Conservation (phyloP, 2,329 filamentous ascomycete species). For the Penicillium capsulatum region DNA sequence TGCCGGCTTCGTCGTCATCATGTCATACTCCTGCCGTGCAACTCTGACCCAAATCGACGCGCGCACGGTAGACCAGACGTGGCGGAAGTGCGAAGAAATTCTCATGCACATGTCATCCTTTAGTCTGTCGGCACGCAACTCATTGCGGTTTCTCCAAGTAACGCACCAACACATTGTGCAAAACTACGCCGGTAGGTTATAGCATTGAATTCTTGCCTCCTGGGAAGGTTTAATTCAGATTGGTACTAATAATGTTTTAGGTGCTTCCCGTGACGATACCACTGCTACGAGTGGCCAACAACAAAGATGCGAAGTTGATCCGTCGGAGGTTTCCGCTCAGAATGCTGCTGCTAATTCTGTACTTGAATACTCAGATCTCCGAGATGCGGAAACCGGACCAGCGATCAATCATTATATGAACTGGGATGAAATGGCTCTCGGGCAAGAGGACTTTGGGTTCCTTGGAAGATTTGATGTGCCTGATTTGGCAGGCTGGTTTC, state of each 20-base stretch:
- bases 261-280: too few relatives aligned
- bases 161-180: slow-evolving; percentile 22
- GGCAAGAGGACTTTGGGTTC: slow-evolving; percentile 22
- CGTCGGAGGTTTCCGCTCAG: slow-evolving; percentile 1
- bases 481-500: slow-evolving; percentile 23
- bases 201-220: neutral
- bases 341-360: too few relatives aligned
- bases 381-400: neutral
- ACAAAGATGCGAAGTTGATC: slow-evolving; percentile 2
- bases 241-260: too few relatives aligned
- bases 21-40: slow-evolving; percentile 25
- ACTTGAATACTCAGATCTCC: neutral
- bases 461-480: slow-evolving; percentile 22
- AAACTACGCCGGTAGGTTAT: slow-evolving; percentile 14
- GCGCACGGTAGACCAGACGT: slow-evolving; percentile 18
- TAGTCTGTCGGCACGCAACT: slow-evolving; percentile 29
- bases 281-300: too few relatives aligned
- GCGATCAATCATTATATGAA: slow-evolving; percentile 15
- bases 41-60: slow-evolving; percentile 20
- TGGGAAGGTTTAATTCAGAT: too few relatives aligned
- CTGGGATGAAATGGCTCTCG: slow-evolving; percentile 20
- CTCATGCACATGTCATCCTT: slow-evolving; percentile 27
- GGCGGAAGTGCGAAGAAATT: slow-evolving; percentile 28
- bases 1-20: slow-evolving; percentile 30
- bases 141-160: slow-evolving; percentile 27